phyloP scores from a whole-genome alignment of 2,329 filamentous ascomycete genomes.

The Diaporthe citriasiana region DNA sequence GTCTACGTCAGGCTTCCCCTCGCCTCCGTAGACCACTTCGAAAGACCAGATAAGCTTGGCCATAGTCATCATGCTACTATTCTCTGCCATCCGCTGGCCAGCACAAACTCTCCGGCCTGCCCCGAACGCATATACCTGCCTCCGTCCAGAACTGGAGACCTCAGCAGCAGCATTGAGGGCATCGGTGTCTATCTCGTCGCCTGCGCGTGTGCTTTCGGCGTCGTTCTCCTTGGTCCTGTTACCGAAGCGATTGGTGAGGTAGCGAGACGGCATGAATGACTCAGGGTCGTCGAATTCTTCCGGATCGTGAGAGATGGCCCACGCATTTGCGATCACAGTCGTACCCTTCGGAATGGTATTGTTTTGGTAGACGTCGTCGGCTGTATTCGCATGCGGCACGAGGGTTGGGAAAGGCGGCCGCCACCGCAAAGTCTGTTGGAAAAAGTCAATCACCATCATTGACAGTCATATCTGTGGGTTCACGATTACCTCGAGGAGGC shows the following conservation, averaged over 20 bases:
- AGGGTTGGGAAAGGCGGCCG: constrained; percentile 40
- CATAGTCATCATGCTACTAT: constrained; percentile 35
- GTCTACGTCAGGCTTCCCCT: constrained; percentile 26
- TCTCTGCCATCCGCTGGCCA: constrained; percentile 33
- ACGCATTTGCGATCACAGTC: constrained; percentile 40
- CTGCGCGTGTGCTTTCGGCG: neutral
- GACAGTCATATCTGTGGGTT: no score
- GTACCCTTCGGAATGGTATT: constrained; percentile 42
- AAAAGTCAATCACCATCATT: neutral
- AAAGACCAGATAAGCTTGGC: constrained; percentile 41
- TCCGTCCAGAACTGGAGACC: constrained; percentile 12
- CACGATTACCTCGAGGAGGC: constrained; percentile 40
- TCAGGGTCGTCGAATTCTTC: constrained; percentile 42
- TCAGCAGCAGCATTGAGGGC: constrained; percentile 6
- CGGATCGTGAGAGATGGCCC: constrained; percentile 43
- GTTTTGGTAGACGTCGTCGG: constrained; percentile 43
- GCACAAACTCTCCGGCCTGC: constrained; percentile 37
- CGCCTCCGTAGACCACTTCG: constrained; percentile 21
- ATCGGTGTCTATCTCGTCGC: neutral
- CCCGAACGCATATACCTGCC: constrained; percentile 37
- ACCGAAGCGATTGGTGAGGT: constrained; percentile 41
- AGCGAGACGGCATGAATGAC: constrained; percentile 42
- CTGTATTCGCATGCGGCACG: constrained; percentile 41
- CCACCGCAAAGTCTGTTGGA: constrained; percentile 42
- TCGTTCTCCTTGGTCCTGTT: constrained; percentile 10